Percentiles rank a stretch among this genome's conserved stretches.
phyloP scores from a whole-genome alignment of 768 basidiomycete species.

The Psilocybe cyanescens region DNA sequence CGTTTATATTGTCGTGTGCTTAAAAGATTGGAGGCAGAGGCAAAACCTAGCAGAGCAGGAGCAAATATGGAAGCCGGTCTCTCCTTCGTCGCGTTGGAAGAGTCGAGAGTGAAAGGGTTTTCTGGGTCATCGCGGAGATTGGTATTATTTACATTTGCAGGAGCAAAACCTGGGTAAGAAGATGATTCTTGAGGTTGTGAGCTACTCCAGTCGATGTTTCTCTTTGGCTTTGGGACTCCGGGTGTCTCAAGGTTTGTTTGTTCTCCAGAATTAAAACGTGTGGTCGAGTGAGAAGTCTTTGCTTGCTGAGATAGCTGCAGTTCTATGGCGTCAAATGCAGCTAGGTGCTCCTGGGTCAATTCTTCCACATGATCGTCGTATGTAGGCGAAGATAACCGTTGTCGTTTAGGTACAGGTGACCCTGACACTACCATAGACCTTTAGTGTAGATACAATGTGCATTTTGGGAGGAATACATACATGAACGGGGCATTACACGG shows the following conservation, averaged over 20 bases:
- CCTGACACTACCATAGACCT: conserved; percentile 29
- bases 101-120: conserved; percentile 40
- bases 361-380: conserved; percentile 58
- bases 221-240: background rate
- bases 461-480: background rate
- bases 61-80: background rate
- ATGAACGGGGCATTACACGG: conserved; percentile 11
- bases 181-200: conserved; percentile 19
- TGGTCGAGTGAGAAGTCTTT: background rate
- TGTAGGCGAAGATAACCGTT: conserved; percentile 67
- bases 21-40: conserved; percentile 29
- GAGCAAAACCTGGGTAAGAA: conserved; percentile 7
- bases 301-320: conserved; percentile 42
- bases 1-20: conserved; percentile 22
- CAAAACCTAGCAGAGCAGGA: conserved; percentile 24
- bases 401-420: conserved; percentile 59
- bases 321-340: conserved; percentile 57
- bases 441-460: background rate
- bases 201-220: conserved; percentile 15
- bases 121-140: conserved; percentile 41
- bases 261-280: background rate
- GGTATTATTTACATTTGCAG: conserved; percentile 6
- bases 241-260: background rate
- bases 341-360: conserved; percentile 58
- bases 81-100: conserved; percentile 14